Base-by-base conservation (phyloP, 768 basidiomycete genomes). In the Dendrothele bispora region DNA sequence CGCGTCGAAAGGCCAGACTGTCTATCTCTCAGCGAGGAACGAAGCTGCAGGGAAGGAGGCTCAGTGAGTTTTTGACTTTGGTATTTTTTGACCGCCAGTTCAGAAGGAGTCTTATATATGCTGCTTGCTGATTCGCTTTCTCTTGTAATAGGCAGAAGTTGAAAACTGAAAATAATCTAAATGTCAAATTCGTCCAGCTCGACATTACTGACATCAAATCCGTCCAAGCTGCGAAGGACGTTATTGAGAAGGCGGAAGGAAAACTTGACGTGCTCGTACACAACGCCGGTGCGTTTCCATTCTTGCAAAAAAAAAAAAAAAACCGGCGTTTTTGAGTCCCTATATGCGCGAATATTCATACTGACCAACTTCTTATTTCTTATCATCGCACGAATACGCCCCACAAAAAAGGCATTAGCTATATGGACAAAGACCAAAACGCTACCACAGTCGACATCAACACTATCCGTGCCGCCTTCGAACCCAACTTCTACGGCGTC, bases 231-330 rank as follows among this genome's bases (percentile, higher is more conserved):
- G 71, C 75, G 0, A 67, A 61, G 35, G 59, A 64, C 1, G 51
- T 47, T 18, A 70, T 77, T 36, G 65, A 72, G 47, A 60, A 64
- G 10, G 63, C 54, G 1, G 72, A 73, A 46, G 74, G 74, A 0
- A 63, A 60, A 10, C 61, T 77, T 34, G 71, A 77, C 54, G 69
- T 74, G 3, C 65, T 77, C 32, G 69, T 77, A 34, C 75, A 77
- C 59, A 77, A 75, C 41, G 74, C 73, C 20, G 75, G 72, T 59
- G 59, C 48, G 58, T 37, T 14, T 39, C 10, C 8, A 32, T n/a
- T n/a, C n/a, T n/a, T n/a, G n/a, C n/a, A n/a, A n/a, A n/a, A n/a
- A n/a, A n/a, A n/a, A n/a, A n/a, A n/a, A n/a, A n/a, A n/a, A n/a
- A n/a, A n/a, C n/a, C n/a, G n/a, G n/a, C n/a, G n/a, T n/a, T n/a